Base-by-base conservation (phyloP, 805 yeast species). In the Teunomyces barrocoloradensis region DNA sequence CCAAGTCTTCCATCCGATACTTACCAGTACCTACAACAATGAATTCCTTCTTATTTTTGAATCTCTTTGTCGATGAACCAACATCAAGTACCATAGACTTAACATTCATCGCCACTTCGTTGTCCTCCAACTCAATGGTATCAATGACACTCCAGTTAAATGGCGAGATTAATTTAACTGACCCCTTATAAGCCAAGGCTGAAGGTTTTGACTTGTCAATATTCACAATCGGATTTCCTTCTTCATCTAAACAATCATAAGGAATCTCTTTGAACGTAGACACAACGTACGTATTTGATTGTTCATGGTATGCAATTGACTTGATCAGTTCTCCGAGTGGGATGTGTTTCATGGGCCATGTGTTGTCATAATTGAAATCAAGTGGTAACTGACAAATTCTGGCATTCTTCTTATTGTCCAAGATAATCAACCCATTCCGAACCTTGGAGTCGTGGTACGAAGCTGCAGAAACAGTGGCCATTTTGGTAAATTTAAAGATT, bases 11-110 rank as follows among this genome's bases (percentile, higher is more conserved):
- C 49, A 84, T 81, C 48, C 92, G 76, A 44, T 82, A 77, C 46
- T 77, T 73, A 0, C 94, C 86, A 2, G 91, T 80, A 1, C 97
- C 98, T n/a, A 85, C 72, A 0, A 89, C 82, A 6, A 94, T 66
- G 43, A 81, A 79, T 57, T 87, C 94, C 51, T 82, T 80, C 51
- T 75, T 79, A 43, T 75, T 65, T 47, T 77, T 77, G 48, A 77
- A 71, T 39, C 64, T 59, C 50, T 61, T 78, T 12, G 34, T 29
- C 6, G 68, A 58, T 10, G 74, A 61, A 2, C 78, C 77, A 4
- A 74, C 74, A 51, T 77, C 78, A 43, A 80, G 62, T 18, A 68
- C 66, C 69, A 83, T 77, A 1, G 83, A 67, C 55, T 81, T 76
- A n/a, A 84, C 66, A 23, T 75, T 71, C 58, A 80, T 69, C 7